phyloP scores from a whole-genome alignment of 345 rosid species.

The Eucalyptus pumila region DNA sequence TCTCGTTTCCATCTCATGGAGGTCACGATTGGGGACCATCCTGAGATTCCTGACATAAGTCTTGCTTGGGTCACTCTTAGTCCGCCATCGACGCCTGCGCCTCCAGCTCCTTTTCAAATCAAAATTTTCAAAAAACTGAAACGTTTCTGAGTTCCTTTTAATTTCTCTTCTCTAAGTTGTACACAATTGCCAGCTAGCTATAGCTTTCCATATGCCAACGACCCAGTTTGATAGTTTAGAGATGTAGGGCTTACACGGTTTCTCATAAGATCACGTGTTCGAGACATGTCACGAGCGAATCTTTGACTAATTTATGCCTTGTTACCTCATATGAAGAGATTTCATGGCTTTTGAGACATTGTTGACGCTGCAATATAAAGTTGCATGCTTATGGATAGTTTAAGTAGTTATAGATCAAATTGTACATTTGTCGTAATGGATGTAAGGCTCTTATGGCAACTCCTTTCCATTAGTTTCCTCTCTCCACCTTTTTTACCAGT shows the following conservation, averaged over 20 bases:
- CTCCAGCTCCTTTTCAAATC: neutral
- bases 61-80: neutral
- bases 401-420: neutral
- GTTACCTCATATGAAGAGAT: neutral
- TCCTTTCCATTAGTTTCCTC: neutral
- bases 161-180: neutral
- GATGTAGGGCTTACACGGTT: neutral
- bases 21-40: neutral
- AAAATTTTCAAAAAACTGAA: neutral
- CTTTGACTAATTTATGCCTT: neutral
- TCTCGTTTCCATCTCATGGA: neutral
- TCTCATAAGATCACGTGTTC: neutral
- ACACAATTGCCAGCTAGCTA: neutral
- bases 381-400: neutral
- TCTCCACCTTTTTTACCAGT: neutral
- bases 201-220: neutral
- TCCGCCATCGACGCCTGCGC: neutral
- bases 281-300: neutral
- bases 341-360: neutral
- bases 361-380: neutral
- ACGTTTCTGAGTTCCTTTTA: neutral
- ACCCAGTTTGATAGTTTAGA: neutral
- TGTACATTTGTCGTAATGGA: neutral
- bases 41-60: neutral
- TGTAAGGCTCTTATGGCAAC: neutral